These are phyloP conservation scores for Sclerotiophoma versabilis DNA, from an alignment of 2,329 filamentous ascomycete species.

Conservation along the genomic window DNA sequence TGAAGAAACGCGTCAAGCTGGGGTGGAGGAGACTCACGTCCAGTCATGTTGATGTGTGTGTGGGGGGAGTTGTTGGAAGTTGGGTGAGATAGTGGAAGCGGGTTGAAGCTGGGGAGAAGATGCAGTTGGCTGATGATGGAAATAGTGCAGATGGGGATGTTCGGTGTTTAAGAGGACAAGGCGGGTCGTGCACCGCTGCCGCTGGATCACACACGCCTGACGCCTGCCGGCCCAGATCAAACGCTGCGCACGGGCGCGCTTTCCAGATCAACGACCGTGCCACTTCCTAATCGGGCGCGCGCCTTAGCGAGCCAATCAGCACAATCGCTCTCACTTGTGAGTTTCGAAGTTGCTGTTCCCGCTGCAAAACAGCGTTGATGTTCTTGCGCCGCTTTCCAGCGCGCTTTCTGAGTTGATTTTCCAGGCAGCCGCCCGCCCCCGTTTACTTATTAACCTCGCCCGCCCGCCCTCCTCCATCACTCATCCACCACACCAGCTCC, in stretches of 20 bases:
- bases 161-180: conserved; percentile 36
- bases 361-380: conserved; percentile 36
- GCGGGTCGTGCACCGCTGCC: conserved; percentile 28
- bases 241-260: conserved; percentile 38
- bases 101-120: conserved; percentile 24
- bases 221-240: conserved; percentile 39
- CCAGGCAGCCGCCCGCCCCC: conserved; percentile 45
- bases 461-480: conserved; percentile 44
- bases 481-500: conserved; percentile 48
- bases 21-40: conserved; percentile 49
- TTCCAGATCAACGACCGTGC: conserved; percentile 44
- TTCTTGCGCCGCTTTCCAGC: conserved; percentile 37
- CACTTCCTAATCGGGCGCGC: conserved; percentile 31
- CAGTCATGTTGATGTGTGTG: conserved; percentile 58
- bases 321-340: conserved; percentile 19
- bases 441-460: conserved; percentile 49
- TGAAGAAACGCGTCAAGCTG: conserved; percentile 16
- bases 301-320: conserved; percentile 37
- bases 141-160: conserved; percentile 23
- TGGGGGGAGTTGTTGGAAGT: conserved; percentile 21
- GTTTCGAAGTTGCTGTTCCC: conserved; percentile 33
- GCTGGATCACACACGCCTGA: conserved; percentile 39
- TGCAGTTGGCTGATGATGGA: conserved; percentile 28
- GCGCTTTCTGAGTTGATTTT: conserved; percentile 43
- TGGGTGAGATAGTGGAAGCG: conserved; percentile 25